Conservation (phyloP, 805 yeast genomes). For the Priceomyces carsonii region DNA sequence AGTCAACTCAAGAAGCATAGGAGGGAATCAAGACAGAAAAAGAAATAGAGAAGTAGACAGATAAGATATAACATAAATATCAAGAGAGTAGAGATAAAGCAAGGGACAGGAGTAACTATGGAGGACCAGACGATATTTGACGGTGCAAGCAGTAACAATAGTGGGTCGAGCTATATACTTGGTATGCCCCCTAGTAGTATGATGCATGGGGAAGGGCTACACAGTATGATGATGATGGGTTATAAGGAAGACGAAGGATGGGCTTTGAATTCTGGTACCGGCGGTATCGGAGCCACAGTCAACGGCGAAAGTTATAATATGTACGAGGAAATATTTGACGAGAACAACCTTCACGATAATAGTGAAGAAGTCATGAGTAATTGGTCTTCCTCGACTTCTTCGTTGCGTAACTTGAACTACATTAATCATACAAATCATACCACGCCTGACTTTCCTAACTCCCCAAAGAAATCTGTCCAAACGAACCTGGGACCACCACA, state of each 20-base stretch:
- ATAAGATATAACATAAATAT: neutral
- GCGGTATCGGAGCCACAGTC: neutral
- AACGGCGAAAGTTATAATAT: neutral
- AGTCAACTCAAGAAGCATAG: neutral
- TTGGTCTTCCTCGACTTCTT: constrained; percentile 8
- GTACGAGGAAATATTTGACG: constrained; percentile 4
- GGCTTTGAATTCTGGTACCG: neutral
- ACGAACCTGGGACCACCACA: neutral
- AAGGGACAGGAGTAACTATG: constrained; percentile 1
- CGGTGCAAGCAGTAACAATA: constrained; percentile 1
- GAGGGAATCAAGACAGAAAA: neutral
- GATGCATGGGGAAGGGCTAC: neutral
- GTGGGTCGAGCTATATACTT: neutral
- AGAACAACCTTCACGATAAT: neutral
- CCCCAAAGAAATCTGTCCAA: constrained; percentile 1
- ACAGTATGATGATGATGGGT: neutral
- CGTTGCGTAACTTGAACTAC: constrained; percentile 6
- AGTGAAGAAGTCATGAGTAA: constrained; percentile 4
- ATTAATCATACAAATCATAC: constrained; percentile 7
- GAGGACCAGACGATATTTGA: constrained; percentile 6
- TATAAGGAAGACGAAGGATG: constrained; percentile 2
- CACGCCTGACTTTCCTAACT: constrained; percentile 7
- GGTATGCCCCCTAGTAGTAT: neutral
- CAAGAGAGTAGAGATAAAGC: neutral
- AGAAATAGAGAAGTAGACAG: neutral